A percentile compares a stretch with the other conserved stretches of the same genome.
Evolutionary conservation across 2,329 filamentous ascomycete genomes (phyloP).

Genomic region (Microdochium nivale): DNA sequence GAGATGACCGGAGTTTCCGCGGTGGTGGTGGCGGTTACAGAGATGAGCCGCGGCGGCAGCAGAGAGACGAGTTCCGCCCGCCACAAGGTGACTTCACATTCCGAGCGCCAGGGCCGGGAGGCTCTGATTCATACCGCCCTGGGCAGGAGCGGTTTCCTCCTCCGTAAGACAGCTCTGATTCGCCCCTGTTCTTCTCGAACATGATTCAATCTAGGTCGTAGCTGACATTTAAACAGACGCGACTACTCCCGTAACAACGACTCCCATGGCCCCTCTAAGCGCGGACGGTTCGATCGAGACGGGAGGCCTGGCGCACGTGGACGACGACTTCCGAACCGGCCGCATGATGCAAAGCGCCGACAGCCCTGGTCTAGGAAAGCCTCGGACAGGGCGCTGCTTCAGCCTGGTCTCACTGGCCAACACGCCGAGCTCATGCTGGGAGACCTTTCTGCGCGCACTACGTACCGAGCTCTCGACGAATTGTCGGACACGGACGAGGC

Average conservation of each 20-base stretch:
- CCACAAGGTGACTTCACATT: constrained; percentile 48
- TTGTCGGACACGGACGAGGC: constrained; percentile 56
- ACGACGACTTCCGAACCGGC: not conserved
- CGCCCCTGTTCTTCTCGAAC: not conserved
- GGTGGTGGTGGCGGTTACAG: constrained; percentile 3
- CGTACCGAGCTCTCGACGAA: constrained; percentile 46
- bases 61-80: constrained; percentile 19
- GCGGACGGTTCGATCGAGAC: not conserved
- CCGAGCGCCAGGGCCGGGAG: constrained; percentile 37
- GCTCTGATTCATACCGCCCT: constrained; percentile 6
- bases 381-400: constrained; percentile 29
- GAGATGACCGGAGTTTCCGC: not conserved
- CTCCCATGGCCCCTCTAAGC: not conserved
- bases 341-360: constrained; percentile 2
- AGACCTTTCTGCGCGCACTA: constrained; percentile 34
- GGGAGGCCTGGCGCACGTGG: not conserved
- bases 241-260: not conserved
- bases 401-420: constrained; percentile 32
- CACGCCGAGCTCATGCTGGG: constrained; percentile 37
- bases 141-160: not conserved
- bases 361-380: constrained; percentile 8
- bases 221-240: constrained; percentile 1
- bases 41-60: constrained; percentile 7
- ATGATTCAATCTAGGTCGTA: constrained; percentile 7
- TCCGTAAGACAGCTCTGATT: constrained; percentile 4